Evolutionary conservation across 208 protist genomes (phyloP).

Genomic region (Acanthamoeba triangularis): DNA sequence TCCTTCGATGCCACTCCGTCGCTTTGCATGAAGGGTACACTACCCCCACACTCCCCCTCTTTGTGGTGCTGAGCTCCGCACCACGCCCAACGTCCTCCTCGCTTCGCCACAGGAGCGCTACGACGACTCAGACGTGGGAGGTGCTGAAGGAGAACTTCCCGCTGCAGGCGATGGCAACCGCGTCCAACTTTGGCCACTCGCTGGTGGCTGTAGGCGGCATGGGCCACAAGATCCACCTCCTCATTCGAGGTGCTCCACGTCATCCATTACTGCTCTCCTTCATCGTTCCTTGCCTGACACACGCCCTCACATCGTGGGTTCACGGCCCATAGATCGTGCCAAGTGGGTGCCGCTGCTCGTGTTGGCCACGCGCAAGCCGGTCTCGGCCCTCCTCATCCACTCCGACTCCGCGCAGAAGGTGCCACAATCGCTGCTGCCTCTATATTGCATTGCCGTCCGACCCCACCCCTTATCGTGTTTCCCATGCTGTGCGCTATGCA

Average conservation of each 20-base stretch:
- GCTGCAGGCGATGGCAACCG: neutral
- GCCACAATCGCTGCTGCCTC: neutral
- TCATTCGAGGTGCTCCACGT: neutral
- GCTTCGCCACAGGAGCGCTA: neutral
- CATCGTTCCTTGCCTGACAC: neutral
- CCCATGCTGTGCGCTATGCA: neutral
- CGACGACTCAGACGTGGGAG: neutral
- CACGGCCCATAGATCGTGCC: neutral
- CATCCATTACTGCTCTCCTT: neutral
- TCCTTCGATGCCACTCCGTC: slow-evolving; percentile 4
- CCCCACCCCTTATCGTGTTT: no score
- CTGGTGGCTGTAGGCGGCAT: slow-evolving; percentile 23
- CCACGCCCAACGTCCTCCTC: neutral
- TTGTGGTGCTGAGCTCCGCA: neutral
- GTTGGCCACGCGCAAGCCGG: slow-evolving; percentile 3
- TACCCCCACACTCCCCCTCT: neutral
- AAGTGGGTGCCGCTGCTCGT: slow-evolving; percentile 18
- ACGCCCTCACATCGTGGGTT: neutral
- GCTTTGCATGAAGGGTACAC: neutral
- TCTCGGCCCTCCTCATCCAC: neutral
- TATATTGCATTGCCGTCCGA: no score
- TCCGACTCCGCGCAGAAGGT: slow-evolving; percentile 47
- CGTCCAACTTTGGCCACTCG: slow-evolving; percentile 53
- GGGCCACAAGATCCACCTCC: slow-evolving; percentile 56
- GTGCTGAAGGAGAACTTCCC: slow-evolving; percentile 64